These are phyloP conservation scores for Glaciozyma antarctica DNA, from an alignment of 768 basidiomycete species.

Conservation along the genomic window DNA sequence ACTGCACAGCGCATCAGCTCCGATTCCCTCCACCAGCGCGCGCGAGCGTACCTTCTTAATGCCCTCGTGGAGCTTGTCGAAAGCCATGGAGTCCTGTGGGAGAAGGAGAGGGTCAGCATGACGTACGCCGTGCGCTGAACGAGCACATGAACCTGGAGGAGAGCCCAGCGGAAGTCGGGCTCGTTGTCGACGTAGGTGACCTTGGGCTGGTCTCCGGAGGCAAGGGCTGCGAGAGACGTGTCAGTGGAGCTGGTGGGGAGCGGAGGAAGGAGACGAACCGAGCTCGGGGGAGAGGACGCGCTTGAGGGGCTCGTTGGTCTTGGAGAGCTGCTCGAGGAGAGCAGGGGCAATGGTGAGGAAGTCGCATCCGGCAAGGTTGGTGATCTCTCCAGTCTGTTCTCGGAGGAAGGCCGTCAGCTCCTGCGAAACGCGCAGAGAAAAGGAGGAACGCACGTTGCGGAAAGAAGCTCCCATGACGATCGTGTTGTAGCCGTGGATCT, in stretches of 20 bases:
- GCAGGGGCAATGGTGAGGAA: slow-evolving; percentile 90
- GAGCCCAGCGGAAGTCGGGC: slow-evolving; percentile 87
- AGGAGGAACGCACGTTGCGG: slow-evolving; percentile 66
- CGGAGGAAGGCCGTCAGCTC: background rate
- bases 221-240: slow-evolving; percentile 1
- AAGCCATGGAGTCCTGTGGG: slow-evolving; percentile 91
- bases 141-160: slow-evolving; percentile 57
- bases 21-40: background rate
- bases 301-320: slow-evolving; percentile 63
- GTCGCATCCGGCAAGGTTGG: slow-evolving; percentile 88
- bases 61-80: slow-evolving; percentile 95
- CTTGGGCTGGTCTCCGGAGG: slow-evolving; percentile 53
- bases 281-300: slow-evolving; percentile 65
- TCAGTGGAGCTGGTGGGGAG: background rate
- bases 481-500: slow-evolving; percentile 94
- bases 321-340: slow-evolving; percentile 87
- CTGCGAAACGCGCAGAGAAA: background rate
- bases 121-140: too few species aligned
- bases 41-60: slow-evolving; percentile 53
- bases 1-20: slow-evolving; percentile 44
- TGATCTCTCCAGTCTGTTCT: slow-evolving; percentile 80
- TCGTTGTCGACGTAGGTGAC: slow-evolving; percentile 83
- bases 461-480: slow-evolving; percentile 99
- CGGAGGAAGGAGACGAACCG: slow-evolving; percentile 42
- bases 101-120: slow-evolving; percentile 36